Evolutionary conservation across 2,329 filamentous ascomycete genomes (phyloP).

Genomic region (Magnaporthiopsis poae): DNA sequence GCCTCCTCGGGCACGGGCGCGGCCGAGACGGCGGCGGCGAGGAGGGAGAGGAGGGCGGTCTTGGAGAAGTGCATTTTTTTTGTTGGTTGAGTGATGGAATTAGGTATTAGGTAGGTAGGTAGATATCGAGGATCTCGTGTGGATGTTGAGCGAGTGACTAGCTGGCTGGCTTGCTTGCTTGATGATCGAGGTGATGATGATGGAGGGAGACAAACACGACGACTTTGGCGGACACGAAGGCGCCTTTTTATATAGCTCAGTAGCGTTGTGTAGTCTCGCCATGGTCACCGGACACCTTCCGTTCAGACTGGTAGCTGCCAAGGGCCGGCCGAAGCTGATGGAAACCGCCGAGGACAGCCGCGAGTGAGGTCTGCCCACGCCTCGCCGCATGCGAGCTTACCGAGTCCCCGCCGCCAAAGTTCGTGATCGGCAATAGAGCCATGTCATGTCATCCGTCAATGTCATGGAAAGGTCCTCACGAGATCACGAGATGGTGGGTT

Average conservation of each 20-base stretch:
- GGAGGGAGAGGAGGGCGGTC: constrained; percentile 8
- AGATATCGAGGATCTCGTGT: neutral
- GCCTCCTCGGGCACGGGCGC: constrained; percentile 2
- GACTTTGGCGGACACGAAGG: neutral
- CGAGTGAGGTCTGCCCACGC: neutral
- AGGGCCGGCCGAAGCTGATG: neutral
- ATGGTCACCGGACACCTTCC: neutral
- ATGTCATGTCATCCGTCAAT: neutral
- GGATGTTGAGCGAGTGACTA: neutral
- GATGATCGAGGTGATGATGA: neutral
- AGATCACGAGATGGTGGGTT: neutral
- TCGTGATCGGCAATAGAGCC: neutral
- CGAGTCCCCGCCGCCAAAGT: neutral
- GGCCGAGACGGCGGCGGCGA: constrained; percentile 7
- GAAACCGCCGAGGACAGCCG: neutral
- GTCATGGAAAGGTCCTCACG: neutral
- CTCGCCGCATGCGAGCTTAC: neutral
- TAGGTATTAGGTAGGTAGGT: too few species aligned
- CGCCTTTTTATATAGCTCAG: neutral
- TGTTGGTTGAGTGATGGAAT: neutral
- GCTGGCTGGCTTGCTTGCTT: neutral
- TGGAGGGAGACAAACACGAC: neutral
- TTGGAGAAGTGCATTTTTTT: constrained; percentile 8
- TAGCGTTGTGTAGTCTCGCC: neutral
- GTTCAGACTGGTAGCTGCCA: neutral